Evolutionary conservation across 176 grass and related monocot species (phyloP), one percentile per base, ranked within the genome.

Genomic region (Neostapfia colusana): DNA sequence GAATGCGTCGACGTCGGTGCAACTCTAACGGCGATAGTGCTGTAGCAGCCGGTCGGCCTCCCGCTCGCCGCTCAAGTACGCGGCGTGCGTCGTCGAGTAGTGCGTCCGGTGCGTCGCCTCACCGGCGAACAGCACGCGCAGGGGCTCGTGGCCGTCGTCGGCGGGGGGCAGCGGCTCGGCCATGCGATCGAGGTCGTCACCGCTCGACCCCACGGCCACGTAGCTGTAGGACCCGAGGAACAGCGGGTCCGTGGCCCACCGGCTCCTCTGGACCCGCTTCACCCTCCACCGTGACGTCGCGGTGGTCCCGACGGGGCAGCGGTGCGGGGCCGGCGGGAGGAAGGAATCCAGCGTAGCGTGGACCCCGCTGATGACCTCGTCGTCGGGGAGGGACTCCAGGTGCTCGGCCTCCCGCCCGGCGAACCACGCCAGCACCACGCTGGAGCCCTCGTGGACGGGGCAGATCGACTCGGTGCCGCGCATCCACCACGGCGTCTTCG

Each of bases 191-290:
- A 91, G 75, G 58, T 97, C 91, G 9, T 88, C 81, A 3, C 86
- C 84, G 84, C 94, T 84, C 3, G 94, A 97, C 20, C 81, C 91
- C 56, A 87, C 86, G 36, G 91, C 88, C 55, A 97, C 91, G 74
- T 93, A 97, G 81, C 91, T 97, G 68, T 97, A 97, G 36, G 94
- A 93, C 12, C 94, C 94, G 5, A 91, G 68, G 72, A 97, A 93
- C 24, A 93, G 77, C 11, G 86, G 79, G 91, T 93, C 81, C 61
- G 81, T 69, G 12, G 66, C 88, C 94, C 94, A 97, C 74, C 67
- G 9, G 72, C 88, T 97, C 78, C 91, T 69, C 81, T 70, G 86
- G 50, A 97, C 49, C 31, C 74, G 74, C 70, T 16, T 70, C 63
- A 91, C 86, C 67, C 84, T 79, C 86, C 62, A 87, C 18, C 61